These are phyloP conservation scores for Lactarius quietus DNA, from an alignment of 768 basidiomycete genomes.

Conservation along the genomic window DNA sequence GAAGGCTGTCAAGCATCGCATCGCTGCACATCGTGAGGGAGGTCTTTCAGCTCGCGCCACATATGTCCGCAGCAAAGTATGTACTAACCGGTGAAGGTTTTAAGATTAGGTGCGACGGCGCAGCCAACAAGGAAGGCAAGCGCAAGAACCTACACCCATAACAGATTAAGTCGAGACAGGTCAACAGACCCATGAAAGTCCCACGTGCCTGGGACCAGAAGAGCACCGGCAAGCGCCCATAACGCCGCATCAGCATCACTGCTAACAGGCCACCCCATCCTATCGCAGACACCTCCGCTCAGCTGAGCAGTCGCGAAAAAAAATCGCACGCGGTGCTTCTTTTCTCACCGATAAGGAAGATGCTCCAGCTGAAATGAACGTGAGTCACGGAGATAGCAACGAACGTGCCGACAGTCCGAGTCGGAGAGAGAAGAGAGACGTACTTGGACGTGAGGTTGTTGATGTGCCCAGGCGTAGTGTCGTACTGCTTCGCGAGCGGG, in stretches of 20 bases:
- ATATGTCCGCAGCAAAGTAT: constrained; percentile 30
- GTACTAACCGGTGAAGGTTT: constrained; percentile 51
- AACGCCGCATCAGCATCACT: constrained; percentile 62
- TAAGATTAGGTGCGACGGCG: constrained; percentile 54
- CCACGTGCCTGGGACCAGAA: constrained; percentile 64
- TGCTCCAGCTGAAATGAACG: constrained; percentile 50
- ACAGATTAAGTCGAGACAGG: neutral
- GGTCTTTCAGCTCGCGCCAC: neutral
- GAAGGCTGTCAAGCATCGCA: constrained; percentile 57
- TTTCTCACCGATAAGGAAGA: constrained; percentile 51
- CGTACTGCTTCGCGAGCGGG: constrained; percentile 49
- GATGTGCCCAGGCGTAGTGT: constrained; percentile 53
- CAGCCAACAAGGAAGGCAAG: constrained; percentile 56
- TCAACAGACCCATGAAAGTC: neutral
- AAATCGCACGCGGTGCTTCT: neutral
- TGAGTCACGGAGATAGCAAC: constrained; percentile 27
- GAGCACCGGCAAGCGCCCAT: constrained; percentile 60
- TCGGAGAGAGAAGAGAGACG: neutral
- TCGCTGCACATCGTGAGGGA: constrained; percentile 35
- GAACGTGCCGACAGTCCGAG: neutral
- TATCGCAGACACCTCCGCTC: constrained; percentile 21
- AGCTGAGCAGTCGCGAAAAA: constrained; percentile 16
- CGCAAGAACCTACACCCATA: constrained; percentile 44
- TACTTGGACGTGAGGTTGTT: constrained; percentile 59
- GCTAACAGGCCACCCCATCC: constrained; percentile 60